phyloP scores from a whole-genome alignment of 345 rosid species.

The Atalantia buxifolia region DNA sequence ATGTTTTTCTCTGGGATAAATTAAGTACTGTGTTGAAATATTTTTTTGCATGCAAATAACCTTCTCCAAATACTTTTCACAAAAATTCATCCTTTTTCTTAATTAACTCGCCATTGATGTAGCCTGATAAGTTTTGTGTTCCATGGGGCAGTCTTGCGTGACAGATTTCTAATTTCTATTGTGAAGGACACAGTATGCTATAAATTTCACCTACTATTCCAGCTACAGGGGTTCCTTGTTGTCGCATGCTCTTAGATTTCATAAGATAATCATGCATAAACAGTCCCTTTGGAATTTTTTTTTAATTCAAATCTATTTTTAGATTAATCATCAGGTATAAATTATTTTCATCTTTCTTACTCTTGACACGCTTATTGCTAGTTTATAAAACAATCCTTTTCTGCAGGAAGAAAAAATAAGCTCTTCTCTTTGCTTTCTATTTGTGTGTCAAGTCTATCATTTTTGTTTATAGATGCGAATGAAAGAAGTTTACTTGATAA shows the following conservation, averaged over 20 bases:
- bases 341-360: no score
- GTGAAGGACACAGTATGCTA: neutral
- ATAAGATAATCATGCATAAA: neutral
- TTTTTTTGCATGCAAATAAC: neutral
- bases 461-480: no score
- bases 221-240: neutral
- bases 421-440: no score
- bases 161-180: neutral
- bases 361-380: no score
- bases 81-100: neutral
- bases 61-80: neutral
- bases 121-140: neutral
- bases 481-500: no score
- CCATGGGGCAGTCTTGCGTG: neutral
- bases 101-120: neutral
- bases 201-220: neutral
- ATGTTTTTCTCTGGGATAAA: neutral
- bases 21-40: neutral
- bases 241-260: neutral
- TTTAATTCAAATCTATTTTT: no score
- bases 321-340: no score
- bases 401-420: no score
- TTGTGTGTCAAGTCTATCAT: no score
- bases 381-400: no score
- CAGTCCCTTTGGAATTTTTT: neutral